Evolutionary conservation across 2,329 filamentous ascomycete genomes (phyloP).

Genomic region (Pseudopithomyces maydicus): DNA sequence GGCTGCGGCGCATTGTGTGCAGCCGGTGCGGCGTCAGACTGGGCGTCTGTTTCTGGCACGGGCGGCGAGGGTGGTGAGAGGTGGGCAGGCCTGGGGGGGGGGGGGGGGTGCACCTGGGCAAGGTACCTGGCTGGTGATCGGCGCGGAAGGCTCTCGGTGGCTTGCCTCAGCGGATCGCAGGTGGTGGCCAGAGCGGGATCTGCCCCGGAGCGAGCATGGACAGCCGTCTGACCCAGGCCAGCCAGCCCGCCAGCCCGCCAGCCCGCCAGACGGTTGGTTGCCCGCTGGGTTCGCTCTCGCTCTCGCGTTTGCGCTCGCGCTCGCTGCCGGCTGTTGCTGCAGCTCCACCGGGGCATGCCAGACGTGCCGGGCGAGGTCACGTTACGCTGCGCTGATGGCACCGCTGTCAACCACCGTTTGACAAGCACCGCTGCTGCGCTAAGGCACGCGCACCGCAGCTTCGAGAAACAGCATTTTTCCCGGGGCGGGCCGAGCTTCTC

Average conservation of each 20-base stretch:
- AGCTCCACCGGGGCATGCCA: constrained; percentile 9
- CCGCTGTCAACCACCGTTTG: constrained; percentile 38
- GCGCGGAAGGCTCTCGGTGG: constrained; percentile 33
- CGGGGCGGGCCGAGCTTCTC: constrained; percentile 47
- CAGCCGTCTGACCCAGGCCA: constrained; percentile 37
- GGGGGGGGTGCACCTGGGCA: too few relatives aligned
- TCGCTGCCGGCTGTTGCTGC: constrained; percentile 18
- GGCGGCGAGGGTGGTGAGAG: constrained; percentile 17
- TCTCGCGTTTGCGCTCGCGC: too few relatives aligned
- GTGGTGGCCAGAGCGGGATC: constrained; percentile 21
- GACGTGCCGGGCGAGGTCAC: constrained; percentile 21
- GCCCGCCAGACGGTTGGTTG: too few relatives aligned
- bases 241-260: too few relatives aligned
- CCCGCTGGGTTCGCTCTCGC: too few relatives aligned
- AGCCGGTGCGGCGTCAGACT: constrained; percentile 17
- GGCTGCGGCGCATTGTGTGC: not conserved
- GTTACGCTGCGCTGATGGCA: constrained; percentile 29
- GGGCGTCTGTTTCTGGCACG: constrained; percentile 36
- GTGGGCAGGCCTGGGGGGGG: too few relatives aligned
- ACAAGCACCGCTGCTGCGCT: constrained; percentile 32
- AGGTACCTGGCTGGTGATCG: constrained; percentile 34
- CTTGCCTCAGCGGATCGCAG: constrained; percentile 34
- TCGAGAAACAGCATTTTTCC: constrained; percentile 45
- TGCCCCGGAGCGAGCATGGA: constrained; percentile 39
- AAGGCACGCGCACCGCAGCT: constrained; percentile 33